Percentiles rank a stretch among this genome's conserved stretches.
These are phyloP conservation scores for Macadamia tetraphylla DNA, from an alignment of 164 flowering plant genomes.

Conservation along the genomic window DNA sequence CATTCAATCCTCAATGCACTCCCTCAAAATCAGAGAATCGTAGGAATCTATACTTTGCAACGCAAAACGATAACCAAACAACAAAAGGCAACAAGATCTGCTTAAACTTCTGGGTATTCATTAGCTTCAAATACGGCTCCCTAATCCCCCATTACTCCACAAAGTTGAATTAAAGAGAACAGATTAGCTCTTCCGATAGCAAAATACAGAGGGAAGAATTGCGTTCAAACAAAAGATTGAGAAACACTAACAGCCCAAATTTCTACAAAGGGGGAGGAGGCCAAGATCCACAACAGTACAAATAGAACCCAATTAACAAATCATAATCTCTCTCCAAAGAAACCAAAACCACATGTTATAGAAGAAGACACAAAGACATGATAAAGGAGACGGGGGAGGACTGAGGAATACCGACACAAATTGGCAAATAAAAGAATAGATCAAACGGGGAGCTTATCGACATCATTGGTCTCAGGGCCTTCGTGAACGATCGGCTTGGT, in stretches of 20 bases:
- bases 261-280: neutral
- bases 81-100: neutral
- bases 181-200: neutral
- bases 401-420: neutral
- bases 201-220: neutral
- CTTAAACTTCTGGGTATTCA: neutral
- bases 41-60: no score
- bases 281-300: neutral
- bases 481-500: constrained; percentile 17
- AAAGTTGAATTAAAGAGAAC: neutral
- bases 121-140: neutral
- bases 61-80: no score
- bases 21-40: no score
- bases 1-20: no score
- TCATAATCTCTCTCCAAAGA: neutral
- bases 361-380: neutral
- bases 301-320: neutral
- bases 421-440: neutral
- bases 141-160: neutral
- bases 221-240: neutral
- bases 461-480: constrained; percentile 5
- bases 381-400: neutral
- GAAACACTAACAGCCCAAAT: neutral
- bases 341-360: neutral
- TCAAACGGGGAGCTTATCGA: constrained; percentile 22